These are phyloP conservation scores for Penicillium mononematosum DNA, from an alignment of 495 filamentous ascomycete genomes.

Conservation along the genomic window DNA sequence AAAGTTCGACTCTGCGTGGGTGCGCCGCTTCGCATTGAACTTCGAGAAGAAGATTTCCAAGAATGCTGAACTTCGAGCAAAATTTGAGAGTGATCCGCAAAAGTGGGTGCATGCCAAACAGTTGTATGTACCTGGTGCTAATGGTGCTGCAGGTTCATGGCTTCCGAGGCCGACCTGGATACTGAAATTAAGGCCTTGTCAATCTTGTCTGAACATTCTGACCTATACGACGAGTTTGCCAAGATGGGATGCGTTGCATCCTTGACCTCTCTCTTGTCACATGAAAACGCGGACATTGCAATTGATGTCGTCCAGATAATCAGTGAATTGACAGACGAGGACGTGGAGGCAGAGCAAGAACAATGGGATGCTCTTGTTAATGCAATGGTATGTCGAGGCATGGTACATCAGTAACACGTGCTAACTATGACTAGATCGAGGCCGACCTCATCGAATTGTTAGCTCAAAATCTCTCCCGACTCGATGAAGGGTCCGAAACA, in stretches of 20 bases:
- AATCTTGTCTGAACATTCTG: slow-evolving; percentile 82
- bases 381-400: slow-evolving; percentile 56
- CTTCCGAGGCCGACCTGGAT: slow-evolving; percentile 88
- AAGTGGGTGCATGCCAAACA: slow-evolving; percentile 58
- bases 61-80: slow-evolving; percentile 89
- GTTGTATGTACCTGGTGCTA: slow-evolving; percentile 7
- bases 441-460: slow-evolving; percentile 82
- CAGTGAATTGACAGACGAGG: slow-evolving; percentile 89
- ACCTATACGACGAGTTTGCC: slow-evolving; percentile 80
- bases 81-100: slow-evolving; percentile 78
- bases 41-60: slow-evolving; percentile 90
- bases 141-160: slow-evolving; percentile 59
- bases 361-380: slow-evolving; percentile 84
- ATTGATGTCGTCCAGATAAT: slow-evolving; percentile 91
- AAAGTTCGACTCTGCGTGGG: slow-evolving; percentile 81
- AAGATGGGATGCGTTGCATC: slow-evolving; percentile 73
- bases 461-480: slow-evolving; percentile 73
- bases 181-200: slow-evolving; percentile 84
- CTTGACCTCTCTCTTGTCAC: slow-evolving; percentile 77
- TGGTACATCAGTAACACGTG: not conserved
- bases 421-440: slow-evolving; percentile 53
- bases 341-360: slow-evolving; percentile 77
- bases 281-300: slow-evolving; percentile 97
- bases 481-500: slow-evolving; percentile 76
- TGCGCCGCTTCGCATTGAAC: slow-evolving; percentile 74